These are phyloP conservation scores for Coemansia sp. DNA, from an alignment of 371 early-diverging fungal genomes.

Conservation along the genomic window DNA sequence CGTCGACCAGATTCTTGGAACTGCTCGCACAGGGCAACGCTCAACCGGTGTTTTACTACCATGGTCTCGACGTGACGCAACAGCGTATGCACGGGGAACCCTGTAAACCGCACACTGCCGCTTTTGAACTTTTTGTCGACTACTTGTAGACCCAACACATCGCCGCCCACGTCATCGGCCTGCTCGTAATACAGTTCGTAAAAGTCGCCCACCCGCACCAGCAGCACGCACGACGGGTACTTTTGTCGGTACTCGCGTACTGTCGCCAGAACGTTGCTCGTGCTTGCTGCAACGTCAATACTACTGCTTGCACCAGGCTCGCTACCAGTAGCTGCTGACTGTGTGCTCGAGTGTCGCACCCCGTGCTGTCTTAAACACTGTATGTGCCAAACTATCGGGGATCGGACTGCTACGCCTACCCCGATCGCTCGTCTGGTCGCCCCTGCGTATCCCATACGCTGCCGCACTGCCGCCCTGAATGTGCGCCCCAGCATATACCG, in stretches of 20 bases:
- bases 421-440: neutral
- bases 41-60: slow-evolving; percentile 63
- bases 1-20: slow-evolving; percentile 54
- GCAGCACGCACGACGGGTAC: slow-evolving; percentile 74
- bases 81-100: slow-evolving; percentile 70
- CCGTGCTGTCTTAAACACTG: neutral
- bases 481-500: neutral
- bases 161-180: slow-evolving; percentile 65
- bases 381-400: neutral
- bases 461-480: neutral
- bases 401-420: neutral
- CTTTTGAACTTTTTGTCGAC: slow-evolving; percentile 52
- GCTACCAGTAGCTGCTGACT: neutral
- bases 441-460: neutral
- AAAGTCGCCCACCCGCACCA: slow-evolving; percentile 91
- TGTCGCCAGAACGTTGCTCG: slow-evolving; percentile 45
- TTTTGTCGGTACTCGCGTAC: slow-evolving; percentile 66
- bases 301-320: neutral
- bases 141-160: slow-evolving; percentile 66
- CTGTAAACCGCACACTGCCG: slow-evolving; percentile 60
- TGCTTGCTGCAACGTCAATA: slow-evolving; percentile 3
- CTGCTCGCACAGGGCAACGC: slow-evolving; percentile 88
- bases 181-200: slow-evolving; percentile 88
- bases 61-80: slow-evolving; percentile 77
- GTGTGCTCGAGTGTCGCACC: neutral